Evolutionary conservation across 1,139 yeast species (phyloP), one percentile per base, ranked within the genome.

Genomic region (Petasospora fabianii): DNA sequence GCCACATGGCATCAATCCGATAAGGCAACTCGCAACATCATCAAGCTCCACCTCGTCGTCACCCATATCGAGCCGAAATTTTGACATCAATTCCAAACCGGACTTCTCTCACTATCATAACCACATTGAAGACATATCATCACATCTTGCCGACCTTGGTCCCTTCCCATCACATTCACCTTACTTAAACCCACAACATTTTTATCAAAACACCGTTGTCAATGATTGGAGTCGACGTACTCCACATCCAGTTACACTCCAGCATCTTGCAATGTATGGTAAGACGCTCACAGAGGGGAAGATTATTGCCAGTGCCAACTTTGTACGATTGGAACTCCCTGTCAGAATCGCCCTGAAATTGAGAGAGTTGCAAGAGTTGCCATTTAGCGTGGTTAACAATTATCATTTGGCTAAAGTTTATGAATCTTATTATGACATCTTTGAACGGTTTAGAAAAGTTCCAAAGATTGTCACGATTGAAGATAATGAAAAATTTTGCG

Each of bases 211-310:
- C 58, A 78, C 83, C 19, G 63, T 86, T 8, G 66, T 90, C 41
- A 67, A 80, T 59, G 74, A 75, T 35, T 88, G 87, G 74, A 64
- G 76, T 18, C 67, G 71, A 42, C 75, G 78, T 48, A 64, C 69
- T n/a, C 92, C 96, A 0, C 87, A 86, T 55, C 96, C 97, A 0
- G 95, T 92, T 16, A 83, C 96, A 1, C 62, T 92, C 21, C 70
- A 88, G 43, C 97, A 90, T 54, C 64, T 90, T 50, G 96, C 96
- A 1, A 90, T 88, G 36, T 92, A 83, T 59, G 97, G 96, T 34
- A 82, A 83, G 54, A 55, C 55, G 6, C 63, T 90, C 38, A 84
- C 88, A n/a, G 75, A 75, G 46, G 86, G 82, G 32, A 88, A 90
- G 64, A 71, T 92, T 38, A 65, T 90, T 11, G 69, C 80, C 32